Conservation (phyloP, 2,329 filamentous ascomycete genomes). For the Microsporum audouinii region DNA sequence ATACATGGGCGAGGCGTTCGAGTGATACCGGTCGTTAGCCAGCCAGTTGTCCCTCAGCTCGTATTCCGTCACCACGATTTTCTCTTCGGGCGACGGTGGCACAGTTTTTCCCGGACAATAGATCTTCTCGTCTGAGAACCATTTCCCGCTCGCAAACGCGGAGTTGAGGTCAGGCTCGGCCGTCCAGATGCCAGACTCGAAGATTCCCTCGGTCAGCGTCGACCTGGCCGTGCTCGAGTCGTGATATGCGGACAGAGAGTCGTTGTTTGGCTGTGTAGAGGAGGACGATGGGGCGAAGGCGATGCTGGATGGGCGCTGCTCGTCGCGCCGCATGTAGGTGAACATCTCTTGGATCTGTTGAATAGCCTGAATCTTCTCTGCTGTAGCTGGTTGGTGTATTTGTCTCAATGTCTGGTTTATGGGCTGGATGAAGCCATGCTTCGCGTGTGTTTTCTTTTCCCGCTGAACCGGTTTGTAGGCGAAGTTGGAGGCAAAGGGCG, state of each 20-base stretch:
- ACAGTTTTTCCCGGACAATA: conserved; percentile 1
- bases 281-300: conserved; percentile 9
- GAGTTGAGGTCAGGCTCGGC: conserved; percentile 8
- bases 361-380: no score
- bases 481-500: not conserved
- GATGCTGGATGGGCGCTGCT: conserved; percentile 12
- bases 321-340: conserved; percentile 16
- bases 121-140: conserved; percentile 2
- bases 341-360: conserved; percentile 7
- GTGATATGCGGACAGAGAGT: conserved; percentile 19
- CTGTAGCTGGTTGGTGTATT: not conserved
- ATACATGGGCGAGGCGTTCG: not conserved
- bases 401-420: not conserved
- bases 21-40: conserved; percentile 1
- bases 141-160: not conserved
- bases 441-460: not conserved
- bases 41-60: not conserved
- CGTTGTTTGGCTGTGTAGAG: not conserved
- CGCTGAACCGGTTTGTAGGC: not conserved
- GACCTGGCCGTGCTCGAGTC: conserved; percentile 19
- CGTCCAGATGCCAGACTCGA: conserved; percentile 16
- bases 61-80: conserved; percentile 1
- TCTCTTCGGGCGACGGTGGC: conserved; percentile 1
- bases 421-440: not conserved
- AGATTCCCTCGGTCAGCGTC: conserved; percentile 20